Conservation (phyloP, 257 asterid species). For the Forsythia suspensa region DNA sequence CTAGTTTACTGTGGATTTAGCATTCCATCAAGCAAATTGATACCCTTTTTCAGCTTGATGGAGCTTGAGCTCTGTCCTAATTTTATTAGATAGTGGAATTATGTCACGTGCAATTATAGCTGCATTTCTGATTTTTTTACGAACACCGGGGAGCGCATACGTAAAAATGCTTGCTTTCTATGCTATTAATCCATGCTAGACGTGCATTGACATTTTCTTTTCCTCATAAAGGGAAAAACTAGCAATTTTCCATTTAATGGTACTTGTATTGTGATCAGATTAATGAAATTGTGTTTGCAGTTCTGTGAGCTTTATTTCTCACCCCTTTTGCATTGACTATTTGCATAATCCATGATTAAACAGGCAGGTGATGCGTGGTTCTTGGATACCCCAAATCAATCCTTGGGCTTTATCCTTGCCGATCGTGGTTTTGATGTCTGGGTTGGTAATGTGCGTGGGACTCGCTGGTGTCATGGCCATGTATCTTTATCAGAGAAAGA, state of each 20-base stretch:
- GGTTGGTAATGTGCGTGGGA: slow-evolving; percentile 99
- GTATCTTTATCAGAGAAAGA: slow-evolving; percentile 59
- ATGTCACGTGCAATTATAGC: background rate
- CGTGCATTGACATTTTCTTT: background rate
- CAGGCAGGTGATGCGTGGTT: slow-evolving; percentile 99
- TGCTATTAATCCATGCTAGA: slow-evolving; percentile 4
- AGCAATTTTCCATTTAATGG: background rate
- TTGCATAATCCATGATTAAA: slow-evolving; percentile 22
- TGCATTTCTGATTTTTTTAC: background rate
- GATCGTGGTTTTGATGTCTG: slow-evolving; percentile 91
- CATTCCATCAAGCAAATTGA: slow-evolving; percentile 9
- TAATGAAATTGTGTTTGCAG: background rate
- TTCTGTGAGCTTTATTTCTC: background rate
- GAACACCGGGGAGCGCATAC: background rate
- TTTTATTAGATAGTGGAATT: background rate
- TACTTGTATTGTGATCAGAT: background rate
- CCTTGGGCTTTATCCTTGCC: slow-evolving; percentile 96
- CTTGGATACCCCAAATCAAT: slow-evolving; percentile 69
- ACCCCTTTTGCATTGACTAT: slow-evolving; percentile 12
- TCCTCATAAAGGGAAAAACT: background rate
- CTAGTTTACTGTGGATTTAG: background rate
- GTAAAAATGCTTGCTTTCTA: background rate
- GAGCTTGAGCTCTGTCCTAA: slow-evolving; percentile 6
- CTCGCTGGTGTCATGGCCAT: slow-evolving; percentile 99
- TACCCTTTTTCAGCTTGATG: background rate